These are phyloP conservation scores for Cladosporium sp. DNA, from an alignment of 2,329 filamentous ascomycete species.

Conservation along the genomic window DNA sequence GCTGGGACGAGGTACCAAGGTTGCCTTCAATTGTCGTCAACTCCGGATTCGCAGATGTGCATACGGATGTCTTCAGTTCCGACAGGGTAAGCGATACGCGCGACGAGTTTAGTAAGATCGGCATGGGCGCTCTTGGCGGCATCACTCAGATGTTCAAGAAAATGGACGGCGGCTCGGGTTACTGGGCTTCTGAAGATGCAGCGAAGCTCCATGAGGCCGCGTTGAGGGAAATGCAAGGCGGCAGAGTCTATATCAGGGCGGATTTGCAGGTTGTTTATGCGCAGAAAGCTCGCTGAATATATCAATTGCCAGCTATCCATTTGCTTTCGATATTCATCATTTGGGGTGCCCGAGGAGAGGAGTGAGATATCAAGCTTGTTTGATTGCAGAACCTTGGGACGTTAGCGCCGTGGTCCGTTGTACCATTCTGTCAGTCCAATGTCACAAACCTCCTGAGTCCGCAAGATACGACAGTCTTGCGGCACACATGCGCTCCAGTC, in stretches of 20 bases:
- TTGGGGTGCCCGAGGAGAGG: no score
- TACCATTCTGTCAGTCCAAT: no score
- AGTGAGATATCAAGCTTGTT: no score
- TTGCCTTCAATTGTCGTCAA: not conserved
- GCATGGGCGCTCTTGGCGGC: not conserved
- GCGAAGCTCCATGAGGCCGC: conserved; percentile 9
- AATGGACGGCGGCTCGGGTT: not conserved
- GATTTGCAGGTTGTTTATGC: conserved; percentile 16
- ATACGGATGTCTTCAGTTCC: conserved; percentile 16
- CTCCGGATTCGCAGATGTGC: conserved; percentile 13
- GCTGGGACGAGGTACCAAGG: not conserved
- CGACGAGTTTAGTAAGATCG: not conserved
- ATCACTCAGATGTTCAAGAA: not conserved
- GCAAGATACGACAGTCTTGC: no score
- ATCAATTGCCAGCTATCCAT: no score
- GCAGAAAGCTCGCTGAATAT: not conserved
- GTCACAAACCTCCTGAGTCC: no score
- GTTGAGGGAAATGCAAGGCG: conserved; percentile 9
- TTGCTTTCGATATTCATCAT: no score
- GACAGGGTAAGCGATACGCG: conserved; percentile 17
- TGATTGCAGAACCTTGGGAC: no score
- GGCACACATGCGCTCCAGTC: no score
- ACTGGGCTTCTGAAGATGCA: not conserved
- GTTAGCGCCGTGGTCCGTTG: no score
- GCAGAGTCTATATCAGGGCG: conserved; percentile 14